Evolutionary conservation across 2,329 filamentous ascomycete species (phyloP).

Genomic region (Scytalidium sp.): DNA sequence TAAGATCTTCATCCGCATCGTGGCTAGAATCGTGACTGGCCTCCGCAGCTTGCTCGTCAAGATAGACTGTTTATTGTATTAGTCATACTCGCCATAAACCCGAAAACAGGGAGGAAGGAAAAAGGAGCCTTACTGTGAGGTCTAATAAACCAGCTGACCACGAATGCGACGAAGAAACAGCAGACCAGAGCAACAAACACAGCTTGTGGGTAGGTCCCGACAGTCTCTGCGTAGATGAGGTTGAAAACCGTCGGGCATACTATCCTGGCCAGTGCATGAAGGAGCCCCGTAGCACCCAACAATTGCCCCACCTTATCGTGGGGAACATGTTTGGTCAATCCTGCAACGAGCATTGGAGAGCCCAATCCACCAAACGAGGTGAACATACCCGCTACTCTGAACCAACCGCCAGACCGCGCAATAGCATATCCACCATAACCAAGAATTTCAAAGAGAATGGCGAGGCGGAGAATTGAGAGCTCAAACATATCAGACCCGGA

Average conservation of each 20-base stretch:
- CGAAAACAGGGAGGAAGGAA: not conserved
- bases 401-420: conserved; percentile 57
- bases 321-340: conserved; percentile 88
- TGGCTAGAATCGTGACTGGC: not conserved
- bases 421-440: conserved; percentile 76
- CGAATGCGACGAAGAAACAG: conserved; percentile 64
- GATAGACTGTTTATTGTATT: not conserved
- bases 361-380: conserved; percentile 81
- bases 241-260: conserved; percentile 82
- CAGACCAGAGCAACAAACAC: conserved; percentile 73
- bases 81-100: conserved; percentile 9
- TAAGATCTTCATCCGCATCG: not conserved
- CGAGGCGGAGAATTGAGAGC: conserved; percentile 69
- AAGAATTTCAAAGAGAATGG: conserved; percentile 71
- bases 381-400: conserved; percentile 69
- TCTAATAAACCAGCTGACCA: conserved; percentile 67
- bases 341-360: conserved; percentile 78
- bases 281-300: conserved; percentile 81
- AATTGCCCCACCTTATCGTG: conserved; percentile 78
- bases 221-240: conserved; percentile 78
- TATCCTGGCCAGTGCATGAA: conserved; percentile 80
- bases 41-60: not conserved
- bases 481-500: conserved; percentile 75
- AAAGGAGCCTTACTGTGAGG: conserved; percentile 63
- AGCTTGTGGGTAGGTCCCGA: conserved; percentile 73